Percentiles rank a stretch among this genome's conserved stretches.
Evolutionary conservation across 1,284 basidiomycete genomes (phyloP).

Genomic region (Grifola frondosa): DNA sequence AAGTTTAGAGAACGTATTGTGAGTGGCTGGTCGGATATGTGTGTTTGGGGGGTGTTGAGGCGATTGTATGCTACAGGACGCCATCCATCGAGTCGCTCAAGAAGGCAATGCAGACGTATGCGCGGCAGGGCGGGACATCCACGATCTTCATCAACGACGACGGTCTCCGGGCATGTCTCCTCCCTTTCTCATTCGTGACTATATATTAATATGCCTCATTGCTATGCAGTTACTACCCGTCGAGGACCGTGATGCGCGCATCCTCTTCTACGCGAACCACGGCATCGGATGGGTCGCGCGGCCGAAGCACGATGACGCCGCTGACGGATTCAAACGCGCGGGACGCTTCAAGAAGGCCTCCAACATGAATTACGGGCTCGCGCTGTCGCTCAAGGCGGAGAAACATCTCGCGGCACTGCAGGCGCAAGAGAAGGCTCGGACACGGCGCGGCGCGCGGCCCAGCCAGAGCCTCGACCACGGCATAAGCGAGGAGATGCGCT

Average conservation of each 20-base stretch:
- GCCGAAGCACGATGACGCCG: slow-evolving; percentile 58
- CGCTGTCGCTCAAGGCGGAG: slow-evolving; percentile 73
- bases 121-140: slow-evolving; percentile 54
- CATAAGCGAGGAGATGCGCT: slow-evolving; percentile 25
- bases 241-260: slow-evolving; percentile 63
- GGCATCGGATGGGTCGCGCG: slow-evolving; percentile 84
- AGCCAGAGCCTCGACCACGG: slow-evolving; percentile 7
- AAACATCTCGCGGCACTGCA: slow-evolving; percentile 56
- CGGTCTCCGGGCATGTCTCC: slow-evolving; percentile 38
- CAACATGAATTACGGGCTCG: slow-evolving; percentile 86
- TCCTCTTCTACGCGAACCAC: slow-evolving; percentile 76
- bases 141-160: slow-evolving; percentile 55
- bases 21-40: too few relatives aligned
- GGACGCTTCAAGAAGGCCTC: slow-evolving; percentile 90
- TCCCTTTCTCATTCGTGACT: not conserved
- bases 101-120: slow-evolving; percentile 45
- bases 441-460: slow-evolving; percentile 9
- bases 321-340: slow-evolving; percentile 75
- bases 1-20: slow-evolving; percentile 38
- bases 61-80: slow-evolving; percentile 21
- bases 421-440: slow-evolving; percentile 30
- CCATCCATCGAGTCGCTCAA: slow-evolving; percentile 49
- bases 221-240: slow-evolving; percentile 53
- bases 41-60: too few relatives aligned
- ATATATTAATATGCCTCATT: not conserved